phyloP scores from a whole-genome alignment of 73 alveolate species.

The Tetrahymena borealis region DNA sequence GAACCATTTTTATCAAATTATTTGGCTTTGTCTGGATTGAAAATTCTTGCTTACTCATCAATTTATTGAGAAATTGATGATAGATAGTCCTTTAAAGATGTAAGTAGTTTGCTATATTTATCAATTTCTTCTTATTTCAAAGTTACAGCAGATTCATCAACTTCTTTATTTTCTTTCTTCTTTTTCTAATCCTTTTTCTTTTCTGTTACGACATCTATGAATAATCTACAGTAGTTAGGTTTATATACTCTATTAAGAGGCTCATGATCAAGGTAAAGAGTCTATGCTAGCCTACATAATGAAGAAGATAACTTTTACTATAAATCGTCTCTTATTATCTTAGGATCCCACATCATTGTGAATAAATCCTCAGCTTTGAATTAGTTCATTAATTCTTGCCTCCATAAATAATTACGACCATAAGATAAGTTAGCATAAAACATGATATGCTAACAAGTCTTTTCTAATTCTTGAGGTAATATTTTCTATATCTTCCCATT shows the following conservation, averaged over 20 bases:
- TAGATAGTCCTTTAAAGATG: background rate
- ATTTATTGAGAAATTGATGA: background rate
- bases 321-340: background rate
- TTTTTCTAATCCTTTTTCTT: background rate
- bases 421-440: slow-evolving; percentile 37
- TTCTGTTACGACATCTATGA: background rate
- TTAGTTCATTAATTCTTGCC: slow-evolving; percentile 7
- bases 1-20: background rate
- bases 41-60: slow-evolving; percentile 11
- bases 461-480: background rate
- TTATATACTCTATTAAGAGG: slow-evolving; percentile 28
- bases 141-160: background rate
- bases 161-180: background rate
- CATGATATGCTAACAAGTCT: slow-evolving; percentile 11
- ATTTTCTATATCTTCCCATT: background rate
- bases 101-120: background rate
- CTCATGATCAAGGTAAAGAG: slow-evolving; percentile 36
- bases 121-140: background rate
- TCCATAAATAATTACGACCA: slow-evolving; percentile 43
- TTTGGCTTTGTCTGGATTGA: background rate
- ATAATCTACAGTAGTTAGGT: slow-evolving; percentile 28
- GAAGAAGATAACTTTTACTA: slow-evolving; percentile 10
- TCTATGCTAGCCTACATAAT: slow-evolving; percentile 32
- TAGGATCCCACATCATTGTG: slow-evolving; percentile 32
- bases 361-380: slow-evolving; percentile 17